A percentile compares a stretch with the other conserved stretches of the same genome.
Conservation (phyloP, 768 basidiomycete species). For the Kwoniella sp. region DNA sequence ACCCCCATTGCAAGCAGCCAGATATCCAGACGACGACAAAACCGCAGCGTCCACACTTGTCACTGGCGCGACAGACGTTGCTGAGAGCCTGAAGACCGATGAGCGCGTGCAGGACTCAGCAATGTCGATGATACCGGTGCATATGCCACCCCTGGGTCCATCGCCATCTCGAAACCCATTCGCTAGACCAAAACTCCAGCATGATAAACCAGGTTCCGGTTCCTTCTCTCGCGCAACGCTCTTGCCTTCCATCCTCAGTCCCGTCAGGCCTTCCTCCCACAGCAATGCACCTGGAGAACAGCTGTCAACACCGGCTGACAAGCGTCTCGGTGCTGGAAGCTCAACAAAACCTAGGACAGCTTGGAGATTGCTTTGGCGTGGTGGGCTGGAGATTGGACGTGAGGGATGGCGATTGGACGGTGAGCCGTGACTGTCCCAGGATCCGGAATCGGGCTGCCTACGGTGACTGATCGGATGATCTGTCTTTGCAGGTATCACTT, state of each 20-base stretch:
- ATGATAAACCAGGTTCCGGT: conserved; percentile 7
- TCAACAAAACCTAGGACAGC: conserved; percentile 22
- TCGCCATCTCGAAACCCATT: conserved; percentile 41
- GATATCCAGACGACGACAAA: neutral
- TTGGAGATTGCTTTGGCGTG: conserved; percentile 54
- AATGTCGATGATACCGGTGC: conserved; percentile 15
- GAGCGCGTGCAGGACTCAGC: no score
- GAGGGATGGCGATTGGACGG: conserved; percentile 53
- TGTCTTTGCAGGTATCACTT: conserved; percentile 43
- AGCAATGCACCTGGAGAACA: neutral
- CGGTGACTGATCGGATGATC: neutral
- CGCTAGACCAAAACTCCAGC: conserved; percentile 31
- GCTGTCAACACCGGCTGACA: conserved; percentile 7
- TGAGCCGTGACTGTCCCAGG: conserved; percentile 14
- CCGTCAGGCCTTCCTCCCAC: neutral
- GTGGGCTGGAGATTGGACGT: conserved; percentile 50
- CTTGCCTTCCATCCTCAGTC: conserved; percentile 22
- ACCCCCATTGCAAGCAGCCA: no score
- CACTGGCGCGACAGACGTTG: no score
- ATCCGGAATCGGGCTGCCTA: neutral
- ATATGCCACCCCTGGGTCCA: conserved; percentile 15
- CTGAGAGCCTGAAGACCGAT: no score
- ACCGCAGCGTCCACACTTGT: no score
- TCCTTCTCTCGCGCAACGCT: conserved; percentile 43
- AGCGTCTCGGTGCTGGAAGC: conserved; percentile 7